Evolutionary conservation across 441 rosid genomes (phyloP), one percentile per base, ranked within the genome.

Genomic region (Metrosideros polymorpha): DNA sequence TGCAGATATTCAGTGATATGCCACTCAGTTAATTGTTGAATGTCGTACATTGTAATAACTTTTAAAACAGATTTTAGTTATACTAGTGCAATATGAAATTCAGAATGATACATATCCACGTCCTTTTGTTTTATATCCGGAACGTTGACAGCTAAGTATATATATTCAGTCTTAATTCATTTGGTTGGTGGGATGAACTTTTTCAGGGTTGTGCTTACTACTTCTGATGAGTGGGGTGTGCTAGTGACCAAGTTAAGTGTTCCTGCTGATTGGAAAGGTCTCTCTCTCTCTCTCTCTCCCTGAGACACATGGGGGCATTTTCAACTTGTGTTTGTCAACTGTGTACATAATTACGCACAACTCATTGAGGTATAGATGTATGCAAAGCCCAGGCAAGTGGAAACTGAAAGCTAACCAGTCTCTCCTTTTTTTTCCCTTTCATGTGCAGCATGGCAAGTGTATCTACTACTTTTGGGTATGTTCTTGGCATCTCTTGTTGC

Each of bases 241-340:
- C 86, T 92, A 87, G 96, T 95, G 85, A 96, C 98, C 12, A 95
- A 93, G 92, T 91, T 96, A 88, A 95, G 83, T 87, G 99, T 96
- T 83, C 98, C 99, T 49, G 96, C 97, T 61, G 99, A 98, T 89
- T 98, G 98, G 99, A 96, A 95, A 95, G 99, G 99, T 95, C 82
- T 87, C 82, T 86, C 49, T 82, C 84, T 79, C 88, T 59, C 85
- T n/a, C 85, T 84, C 82, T 30, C 85, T 24, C 84, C 7, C 71
- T 4, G 29, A 39, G 59, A 19, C 66, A 9, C 85, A n/a, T 6
- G 19, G 66, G 63, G 17, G 8, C n/a, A 12, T 35, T 13, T 63
- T 29, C 4, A 8, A 39, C 71, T 61, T 30, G 35, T 61, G 39
- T 61, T 61, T 61, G 39, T 29, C 39, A 61, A 29, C 71, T 61